Percentiles rank a stretch among this genome's conserved stretches.
Conservation (phyloP, 805 yeast species). For the Ogataea paraovalis region DNA sequence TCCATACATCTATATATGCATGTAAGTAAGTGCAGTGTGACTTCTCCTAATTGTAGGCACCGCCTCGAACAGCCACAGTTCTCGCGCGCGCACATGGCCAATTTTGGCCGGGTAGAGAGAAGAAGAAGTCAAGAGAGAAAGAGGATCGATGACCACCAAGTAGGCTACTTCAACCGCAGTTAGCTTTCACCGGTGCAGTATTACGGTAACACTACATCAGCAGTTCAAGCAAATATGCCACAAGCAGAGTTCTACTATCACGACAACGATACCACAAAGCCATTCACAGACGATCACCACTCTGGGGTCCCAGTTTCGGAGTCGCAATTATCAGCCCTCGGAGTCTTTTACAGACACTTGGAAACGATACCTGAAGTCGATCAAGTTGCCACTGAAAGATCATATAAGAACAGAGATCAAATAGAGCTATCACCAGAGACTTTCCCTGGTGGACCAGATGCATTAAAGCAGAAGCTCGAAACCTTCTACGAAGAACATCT, state of each 20-base stretch:
- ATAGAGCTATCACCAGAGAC: slow-evolving; percentile 57
- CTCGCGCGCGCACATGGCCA: slow-evolving; percentile 3
- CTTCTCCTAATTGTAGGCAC: neutral
- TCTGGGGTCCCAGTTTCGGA: slow-evolving; percentile 56
- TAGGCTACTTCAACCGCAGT: no score
- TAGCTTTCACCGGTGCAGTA: no score
- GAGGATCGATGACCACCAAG: no score
- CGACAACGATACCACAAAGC: slow-evolving; percentile 54
- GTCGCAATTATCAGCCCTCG: slow-evolving; percentile 51
- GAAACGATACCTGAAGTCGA: slow-evolving; percentile 55
- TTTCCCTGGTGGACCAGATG: slow-evolving; percentile 57
- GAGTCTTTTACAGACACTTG: slow-evolving; percentile 62
- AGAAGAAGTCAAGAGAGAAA: no score
- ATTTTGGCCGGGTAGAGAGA: neutral
- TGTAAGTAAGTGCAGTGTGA: no score
- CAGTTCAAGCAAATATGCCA: no score
- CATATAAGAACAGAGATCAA: slow-evolving; percentile 76
- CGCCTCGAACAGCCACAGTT: neutral
- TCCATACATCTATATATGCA: no score
- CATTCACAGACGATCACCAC: slow-evolving; percentile 68
- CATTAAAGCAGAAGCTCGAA: slow-evolving; percentile 60
- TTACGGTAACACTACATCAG: no score
- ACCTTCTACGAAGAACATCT: slow-evolving; percentile 79
- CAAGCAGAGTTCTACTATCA: slow-evolving; percentile 45
- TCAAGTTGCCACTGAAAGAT: slow-evolving; percentile 59